Conservation (phyloP, 2,329 filamentous ascomycete species). For the Grosmannia huntii region DNA sequence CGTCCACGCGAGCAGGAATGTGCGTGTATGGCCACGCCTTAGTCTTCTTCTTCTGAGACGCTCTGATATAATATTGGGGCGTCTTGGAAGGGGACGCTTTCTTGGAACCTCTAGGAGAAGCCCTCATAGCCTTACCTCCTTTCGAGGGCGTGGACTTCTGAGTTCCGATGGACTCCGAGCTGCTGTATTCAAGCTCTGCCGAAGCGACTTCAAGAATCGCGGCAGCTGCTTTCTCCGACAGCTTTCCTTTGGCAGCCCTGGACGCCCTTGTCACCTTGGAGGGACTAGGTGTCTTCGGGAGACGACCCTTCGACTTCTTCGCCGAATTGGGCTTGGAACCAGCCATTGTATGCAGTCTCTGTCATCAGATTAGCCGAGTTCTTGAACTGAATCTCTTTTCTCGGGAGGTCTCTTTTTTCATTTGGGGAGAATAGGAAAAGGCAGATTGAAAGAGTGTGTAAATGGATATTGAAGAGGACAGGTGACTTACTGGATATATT, state of each 20-base stretch:
- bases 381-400: not conserved
- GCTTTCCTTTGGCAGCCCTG: not conserved
- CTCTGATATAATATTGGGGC: not conserved
- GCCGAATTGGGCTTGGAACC: not conserved
- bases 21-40: slow-evolving; percentile 8
- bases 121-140: no score
- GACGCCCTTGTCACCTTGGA: not conserved
- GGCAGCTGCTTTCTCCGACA: not conserved
- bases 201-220: not conserved
- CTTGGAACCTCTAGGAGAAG: not conserved
- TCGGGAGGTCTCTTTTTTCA: not conserved
- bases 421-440: no score
- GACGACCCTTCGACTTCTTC: not conserved
- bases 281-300: not conserved
- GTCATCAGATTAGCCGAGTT: not conserved
- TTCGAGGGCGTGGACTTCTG: not conserved
- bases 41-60: not conserved
- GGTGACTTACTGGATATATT: no score
- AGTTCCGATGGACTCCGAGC: not conserved
- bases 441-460: no score
- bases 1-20: slow-evolving; percentile 7
- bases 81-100: not conserved
- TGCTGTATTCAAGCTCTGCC: not conserved
- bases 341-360: not conserved
- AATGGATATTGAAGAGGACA: no score